Percentiles rank a stretch among this genome's conserved stretches.
Conservation (phyloP, 2,329 filamentous ascomycete species). For the Lachnellula cervina region DNA sequence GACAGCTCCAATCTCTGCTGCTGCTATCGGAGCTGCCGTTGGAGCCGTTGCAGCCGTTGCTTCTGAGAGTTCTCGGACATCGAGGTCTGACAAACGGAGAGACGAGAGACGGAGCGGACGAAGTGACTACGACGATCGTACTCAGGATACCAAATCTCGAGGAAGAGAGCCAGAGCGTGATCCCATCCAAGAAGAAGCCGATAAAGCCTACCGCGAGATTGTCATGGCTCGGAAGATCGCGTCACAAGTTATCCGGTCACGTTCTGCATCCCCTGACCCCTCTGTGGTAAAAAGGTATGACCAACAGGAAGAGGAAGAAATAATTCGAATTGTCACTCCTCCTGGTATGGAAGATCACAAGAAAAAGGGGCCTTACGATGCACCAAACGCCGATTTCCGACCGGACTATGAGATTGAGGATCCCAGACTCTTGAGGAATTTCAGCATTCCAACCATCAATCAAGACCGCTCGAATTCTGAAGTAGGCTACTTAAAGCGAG, state of each 20-base stretch:
- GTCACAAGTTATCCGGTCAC: constrained; percentile 48
- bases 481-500: constrained; percentile 18
- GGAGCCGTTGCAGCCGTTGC: constrained; percentile 40
- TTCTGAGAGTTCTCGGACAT: constrained; percentile 28
- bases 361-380: constrained; percentile 48
- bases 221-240: constrained; percentile 49
- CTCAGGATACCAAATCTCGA: constrained; percentile 15
- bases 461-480: constrained; percentile 37
- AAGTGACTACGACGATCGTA: constrained; percentile 24
- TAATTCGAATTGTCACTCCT: constrained; percentile 48
- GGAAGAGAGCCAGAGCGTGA: constrained; percentile 32
- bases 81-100: constrained; percentile 31
- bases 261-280: constrained; percentile 45
- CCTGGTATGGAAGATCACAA: constrained; percentile 45
- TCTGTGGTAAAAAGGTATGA: constrained; percentile 54
- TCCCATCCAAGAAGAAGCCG: constrained; percentile 51
- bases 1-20: constrained; percentile 44
- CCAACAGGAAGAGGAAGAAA: constrained; percentile 31
- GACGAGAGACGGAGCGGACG: constrained; percentile 35
- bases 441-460: constrained; percentile 26
- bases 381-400: constrained; percentile 58
- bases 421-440: constrained; percentile 44
- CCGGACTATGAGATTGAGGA: constrained; percentile 53
- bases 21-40: constrained; percentile 43
- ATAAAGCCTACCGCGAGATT: constrained; percentile 53